Base-by-base conservation (phyloP, 2,329 filamentous ascomycete species). In the Ophiostoma montium region DNA sequence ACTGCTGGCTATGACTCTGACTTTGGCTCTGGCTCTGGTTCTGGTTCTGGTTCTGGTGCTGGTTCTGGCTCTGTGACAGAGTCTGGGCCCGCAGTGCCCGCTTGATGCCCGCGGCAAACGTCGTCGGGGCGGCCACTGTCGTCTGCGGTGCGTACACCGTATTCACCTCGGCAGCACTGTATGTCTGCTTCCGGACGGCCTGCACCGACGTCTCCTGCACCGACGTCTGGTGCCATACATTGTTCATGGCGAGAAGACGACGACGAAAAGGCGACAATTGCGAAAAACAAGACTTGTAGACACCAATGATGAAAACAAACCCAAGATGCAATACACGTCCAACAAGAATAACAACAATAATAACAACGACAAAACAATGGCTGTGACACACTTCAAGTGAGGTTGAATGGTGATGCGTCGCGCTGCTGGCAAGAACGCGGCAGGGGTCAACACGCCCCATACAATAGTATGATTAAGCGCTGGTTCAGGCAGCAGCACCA, bases 121-220 rank as follows among this genome's bases (percentile, higher is more conserved):
- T 46, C 3, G 47, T 46, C 10, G 18, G 16, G 2, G 48, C 16
- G 16, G 43, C 32, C 15, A 49, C 18, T 0, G 48, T 54, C 11
- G 50, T 54, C 16, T 30, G 35, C 9, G 44, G 16, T 2, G 36
- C 41, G 27, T 42, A 32, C 30, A 23, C 31, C 39, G 15, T 43
- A 5, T 18, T 13, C 9, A 15, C 27, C 30, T 33, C 16, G 18
- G n/a, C 42, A 11, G 27, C 27, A 23, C n/a, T 33, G 42, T 33
- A 44, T 15, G 30, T 32, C 42, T 44, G 49, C 9, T 38, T 46
- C 31, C 45, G 46, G 15, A 51, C 51, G 3, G 50, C 47, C 30
- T 56, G 51, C 19, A 53, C 53, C 8, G 54, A 54, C 10, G 54
- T 56, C 30, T 56, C 51, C 30, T 56, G 51, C 18, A 53, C 53